A percentile compares a stretch with the other conserved stretches of the same genome.
phyloP scores from a whole-genome alignment of 352 stramenopile species.

The Globisporangium takayamanum region DNA sequence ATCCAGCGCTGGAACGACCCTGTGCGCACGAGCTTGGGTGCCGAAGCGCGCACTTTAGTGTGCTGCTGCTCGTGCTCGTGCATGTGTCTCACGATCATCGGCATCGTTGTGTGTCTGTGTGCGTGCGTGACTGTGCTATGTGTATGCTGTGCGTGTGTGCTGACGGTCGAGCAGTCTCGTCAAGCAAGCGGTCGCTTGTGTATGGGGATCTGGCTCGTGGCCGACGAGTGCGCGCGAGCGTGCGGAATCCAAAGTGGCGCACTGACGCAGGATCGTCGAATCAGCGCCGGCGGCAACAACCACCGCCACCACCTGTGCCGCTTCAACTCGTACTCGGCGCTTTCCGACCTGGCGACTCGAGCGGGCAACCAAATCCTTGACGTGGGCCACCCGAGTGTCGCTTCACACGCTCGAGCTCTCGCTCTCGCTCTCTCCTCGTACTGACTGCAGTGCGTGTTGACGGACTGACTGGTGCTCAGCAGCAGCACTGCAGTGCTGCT shows the following conservation, averaged over 20 bases:
- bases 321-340: neutral
- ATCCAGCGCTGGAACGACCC: slow-evolving; percentile 29
- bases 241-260: slow-evolving; percentile 4
- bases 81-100: neutral
- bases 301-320: neutral
- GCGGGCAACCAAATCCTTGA: neutral
- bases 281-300: neutral
- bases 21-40: neutral
- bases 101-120: neutral
- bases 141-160: neutral
- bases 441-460: too few species aligned
- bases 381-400: too few species aligned
- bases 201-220: too few species aligned
- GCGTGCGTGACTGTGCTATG: too few species aligned
- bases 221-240: neutral
- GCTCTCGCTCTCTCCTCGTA: too few species aligned
- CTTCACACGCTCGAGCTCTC: too few species aligned
- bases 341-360: slow-evolving; percentile 2
- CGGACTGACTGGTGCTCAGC: too few species aligned
- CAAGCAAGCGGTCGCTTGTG: neutral
- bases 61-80: too few species aligned
- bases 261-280: neutral
- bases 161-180: too few species aligned
- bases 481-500: too few species aligned
- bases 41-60: too few species aligned